Percentiles rank a stretch among this genome's conserved stretches.
phyloP scores from a whole-genome alignment of 441 rosid species.

The Cnidoscolus chayamansa region DNA sequence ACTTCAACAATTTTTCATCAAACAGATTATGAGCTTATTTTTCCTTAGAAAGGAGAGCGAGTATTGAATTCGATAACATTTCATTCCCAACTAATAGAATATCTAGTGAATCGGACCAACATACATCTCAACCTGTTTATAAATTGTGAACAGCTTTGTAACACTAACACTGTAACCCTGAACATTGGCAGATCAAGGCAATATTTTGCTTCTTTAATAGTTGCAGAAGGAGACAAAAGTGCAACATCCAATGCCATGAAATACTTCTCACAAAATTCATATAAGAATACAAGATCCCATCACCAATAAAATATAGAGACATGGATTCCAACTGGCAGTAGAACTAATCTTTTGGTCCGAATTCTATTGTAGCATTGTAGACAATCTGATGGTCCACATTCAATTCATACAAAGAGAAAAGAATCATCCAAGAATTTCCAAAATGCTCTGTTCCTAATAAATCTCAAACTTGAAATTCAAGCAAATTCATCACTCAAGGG shows the following conservation, averaged over 20 bases:
- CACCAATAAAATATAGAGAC: neutral
- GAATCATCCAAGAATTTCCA: constrained; percentile 11
- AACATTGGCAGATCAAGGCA: too few relatives aligned
- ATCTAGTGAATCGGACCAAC: too few relatives aligned
- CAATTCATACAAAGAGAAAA: neutral
- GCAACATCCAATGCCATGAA: neutral
- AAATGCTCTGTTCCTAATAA: neutral
- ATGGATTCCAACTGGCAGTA: neutral
- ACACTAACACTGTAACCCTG: neutral
- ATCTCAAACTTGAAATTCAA: neutral
- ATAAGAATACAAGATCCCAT: neutral
- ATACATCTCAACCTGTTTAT: too few relatives aligned
- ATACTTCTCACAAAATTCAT: neutral
- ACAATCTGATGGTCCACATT: too few relatives aligned
- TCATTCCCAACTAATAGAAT: too few relatives aligned
- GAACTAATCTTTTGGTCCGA: neutral
- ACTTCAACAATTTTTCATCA: too few relatives aligned
- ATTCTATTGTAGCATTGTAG: neutral
- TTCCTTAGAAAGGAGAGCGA: too few relatives aligned
- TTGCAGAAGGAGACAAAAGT: neutral
- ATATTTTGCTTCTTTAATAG: too few relatives aligned
- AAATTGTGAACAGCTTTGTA: too few relatives aligned
- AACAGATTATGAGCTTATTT: too few relatives aligned
- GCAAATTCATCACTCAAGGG: constrained; percentile 12
- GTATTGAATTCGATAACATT: too few relatives aligned